Evolutionary conservation across 805 yeast species (phyloP).

Genomic region (Lipomyces orientalis): DNA sequence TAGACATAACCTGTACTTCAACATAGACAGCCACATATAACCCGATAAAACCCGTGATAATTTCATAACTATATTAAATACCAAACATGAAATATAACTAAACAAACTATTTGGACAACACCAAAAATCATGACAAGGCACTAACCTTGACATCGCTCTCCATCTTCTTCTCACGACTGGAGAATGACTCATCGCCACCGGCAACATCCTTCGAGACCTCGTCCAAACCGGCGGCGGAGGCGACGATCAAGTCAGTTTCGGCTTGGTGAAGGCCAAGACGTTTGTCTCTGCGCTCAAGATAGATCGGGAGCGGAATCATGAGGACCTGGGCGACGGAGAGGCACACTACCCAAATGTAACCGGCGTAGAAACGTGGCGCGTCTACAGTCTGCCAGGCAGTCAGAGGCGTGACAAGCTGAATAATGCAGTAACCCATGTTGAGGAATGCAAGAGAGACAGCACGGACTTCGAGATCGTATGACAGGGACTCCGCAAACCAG

Average conservation of each 20-base stretch:
- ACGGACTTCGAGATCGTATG: conserved; percentile 12
- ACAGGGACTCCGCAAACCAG: conserved; percentile 9
- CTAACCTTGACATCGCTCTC: background rate
- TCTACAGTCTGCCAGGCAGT: conserved; percentile 15
- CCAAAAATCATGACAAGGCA: background rate
- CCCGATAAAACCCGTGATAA: no score
- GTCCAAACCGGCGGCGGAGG: conserved; percentile 13
- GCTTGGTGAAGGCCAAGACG: conserved; percentile 23
- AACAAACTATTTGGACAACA: no score
- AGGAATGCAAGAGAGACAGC: conserved; percentile 8
- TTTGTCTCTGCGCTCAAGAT: conserved; percentile 16
- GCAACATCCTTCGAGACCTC: conserved; percentile 45
- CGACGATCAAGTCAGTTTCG: conserved; percentile 7
- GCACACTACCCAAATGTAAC: background rate
- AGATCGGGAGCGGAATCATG: conserved; percentile 12
- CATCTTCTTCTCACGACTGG: background rate
- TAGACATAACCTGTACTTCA: no score
- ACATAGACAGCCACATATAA: no score
- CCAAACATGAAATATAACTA: no score
- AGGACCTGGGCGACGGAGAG: conserved; percentile 5
- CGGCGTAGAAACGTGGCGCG: conserved; percentile 14
- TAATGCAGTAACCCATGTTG: conserved; percentile 16
- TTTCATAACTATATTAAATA: no score
- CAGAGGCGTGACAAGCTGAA: no score
- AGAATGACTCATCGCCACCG: background rate